Conservation (phyloP, 1,284 basidiomycete genomes). For the Heterobasidion parviporum region DNA sequence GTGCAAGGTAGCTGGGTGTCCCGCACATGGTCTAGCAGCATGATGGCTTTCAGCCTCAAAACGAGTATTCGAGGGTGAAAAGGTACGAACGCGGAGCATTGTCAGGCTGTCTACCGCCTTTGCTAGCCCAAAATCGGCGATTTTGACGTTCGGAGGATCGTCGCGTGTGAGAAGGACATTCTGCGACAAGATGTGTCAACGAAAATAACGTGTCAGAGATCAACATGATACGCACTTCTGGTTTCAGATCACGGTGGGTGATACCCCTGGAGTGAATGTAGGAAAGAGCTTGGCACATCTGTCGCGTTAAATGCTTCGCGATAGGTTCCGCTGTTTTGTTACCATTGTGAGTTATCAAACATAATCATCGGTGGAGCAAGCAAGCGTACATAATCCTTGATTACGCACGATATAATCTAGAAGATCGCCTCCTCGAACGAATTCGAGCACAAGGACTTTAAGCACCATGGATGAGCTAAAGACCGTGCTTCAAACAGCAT, state of each 20-base stretch:
- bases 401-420: constrained; percentile 66
- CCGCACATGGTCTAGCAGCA: constrained; percentile 74
- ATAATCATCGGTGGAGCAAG: constrained; percentile 8
- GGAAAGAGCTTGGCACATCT: constrained; percentile 66
- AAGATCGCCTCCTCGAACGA: constrained; percentile 84
- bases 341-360: background rate
- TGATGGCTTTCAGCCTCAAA: constrained; percentile 5
- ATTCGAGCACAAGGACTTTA: constrained; percentile 70
- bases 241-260: constrained; percentile 88
- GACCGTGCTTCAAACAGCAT: background rate
- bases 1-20: constrained; percentile 78
- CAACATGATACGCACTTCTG: constrained; percentile 47
- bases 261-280: constrained; percentile 73
- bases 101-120: constrained; percentile 77
- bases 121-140: constrained; percentile 91
- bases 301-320: constrained; percentile 56
- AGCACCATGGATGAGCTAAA: background rate
- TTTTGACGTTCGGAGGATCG: constrained; percentile 61
- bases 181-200: constrained; percentile 20
- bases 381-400: constrained; percentile 47
- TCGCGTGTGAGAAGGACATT: constrained; percentile 70
- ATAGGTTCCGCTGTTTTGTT: constrained; percentile 39
- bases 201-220: background rate
- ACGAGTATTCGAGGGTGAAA: background rate
- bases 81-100: constrained; percentile 49